Evolutionary conservation across 1,284 basidiomycete species (phyloP).

Genomic region (Vanrija pseudolonga): DNA sequence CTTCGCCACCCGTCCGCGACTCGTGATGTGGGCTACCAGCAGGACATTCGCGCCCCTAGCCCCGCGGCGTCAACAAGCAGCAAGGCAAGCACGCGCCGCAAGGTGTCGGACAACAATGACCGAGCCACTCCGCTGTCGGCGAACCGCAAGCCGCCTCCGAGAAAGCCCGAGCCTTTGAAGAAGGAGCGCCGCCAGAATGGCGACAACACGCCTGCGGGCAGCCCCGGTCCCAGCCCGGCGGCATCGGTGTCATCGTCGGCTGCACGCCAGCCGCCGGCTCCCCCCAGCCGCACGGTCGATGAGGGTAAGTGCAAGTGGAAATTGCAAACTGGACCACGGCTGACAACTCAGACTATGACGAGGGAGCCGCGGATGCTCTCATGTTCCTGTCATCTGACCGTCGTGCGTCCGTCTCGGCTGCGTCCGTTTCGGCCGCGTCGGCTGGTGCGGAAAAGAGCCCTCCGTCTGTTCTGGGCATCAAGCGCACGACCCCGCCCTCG

Average conservation of each 20-base stretch:
- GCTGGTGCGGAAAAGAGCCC: slow-evolving; percentile 14
- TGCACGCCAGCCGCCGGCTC: background rate
- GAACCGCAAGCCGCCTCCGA: background rate
- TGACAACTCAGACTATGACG: slow-evolving; percentile 45
- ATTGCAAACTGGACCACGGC: background rate
- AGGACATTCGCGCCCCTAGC: slow-evolving; percentile 31
- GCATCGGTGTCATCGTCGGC: slow-evolving; percentile 3
- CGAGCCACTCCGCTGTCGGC: background rate
- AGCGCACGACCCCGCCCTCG: slow-evolving; percentile 30
- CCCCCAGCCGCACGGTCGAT: slow-evolving; percentile 32
- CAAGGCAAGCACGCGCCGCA: slow-evolving; percentile 16
- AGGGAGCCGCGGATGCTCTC: slow-evolving; percentile 46
- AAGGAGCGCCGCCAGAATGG: slow-evolving; percentile 8
- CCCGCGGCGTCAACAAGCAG: slow-evolving; percentile 37
- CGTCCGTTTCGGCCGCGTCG: background rate
- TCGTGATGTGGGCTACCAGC: slow-evolving; percentile 2
- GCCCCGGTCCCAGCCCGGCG: slow-evolving; percentile 10
- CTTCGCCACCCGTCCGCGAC: slow-evolving; percentile 8
- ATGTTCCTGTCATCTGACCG: slow-evolving; percentile 47
- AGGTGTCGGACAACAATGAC: slow-evolving; percentile 10
- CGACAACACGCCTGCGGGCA: slow-evolving; percentile 6
- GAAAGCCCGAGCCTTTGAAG: slow-evolving; percentile 3
- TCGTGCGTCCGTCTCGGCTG: background rate
- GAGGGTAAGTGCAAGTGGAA: slow-evolving; percentile 33
- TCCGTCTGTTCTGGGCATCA: slow-evolving; percentile 17